Evolutionary conservation across 768 basidiomycete species (phyloP).

Genomic region (Leccinellum rugosiceps): DNA sequence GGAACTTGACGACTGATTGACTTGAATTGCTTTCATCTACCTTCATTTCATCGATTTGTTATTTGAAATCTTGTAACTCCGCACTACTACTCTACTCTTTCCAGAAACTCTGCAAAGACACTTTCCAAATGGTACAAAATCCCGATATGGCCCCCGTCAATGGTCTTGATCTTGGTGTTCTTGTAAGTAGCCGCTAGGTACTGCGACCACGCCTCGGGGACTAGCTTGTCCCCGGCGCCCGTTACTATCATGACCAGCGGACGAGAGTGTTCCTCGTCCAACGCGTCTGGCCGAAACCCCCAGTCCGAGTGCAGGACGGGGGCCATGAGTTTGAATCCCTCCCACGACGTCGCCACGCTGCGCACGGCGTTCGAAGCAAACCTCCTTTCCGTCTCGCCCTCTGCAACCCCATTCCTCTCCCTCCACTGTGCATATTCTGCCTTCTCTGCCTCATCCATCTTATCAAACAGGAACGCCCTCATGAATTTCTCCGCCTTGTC

Average conservation of each 20-base stretch:
- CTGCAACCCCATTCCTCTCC: slow-evolving; percentile 36
- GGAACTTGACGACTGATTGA: slow-evolving; percentile 56
- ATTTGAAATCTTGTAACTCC: slow-evolving; percentile 17
- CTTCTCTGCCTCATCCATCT: slow-evolving; percentile 38
- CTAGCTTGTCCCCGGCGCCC: slow-evolving; percentile 40
- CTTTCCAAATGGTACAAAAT: slow-evolving; percentile 44
- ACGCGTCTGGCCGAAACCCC: slow-evolving; percentile 41
- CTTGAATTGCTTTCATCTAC: slow-evolving; percentile 29
- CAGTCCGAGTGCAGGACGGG: slow-evolving; percentile 48
- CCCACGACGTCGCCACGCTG: slow-evolving; percentile 51
- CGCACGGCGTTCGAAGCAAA: slow-evolving; percentile 41
- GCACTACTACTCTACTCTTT: slow-evolving; percentile 9
- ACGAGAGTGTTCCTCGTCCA: slow-evolving; percentile 44
- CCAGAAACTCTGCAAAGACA: slow-evolving; percentile 39
- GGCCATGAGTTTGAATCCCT: slow-evolving; percentile 45
- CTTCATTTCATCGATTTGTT: slow-evolving; percentile 24
- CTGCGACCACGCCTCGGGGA: slow-evolving; percentile 41
- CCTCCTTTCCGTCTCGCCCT: slow-evolving; percentile 41
- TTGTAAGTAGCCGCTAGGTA: slow-evolving; percentile 49
- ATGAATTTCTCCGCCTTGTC: slow-evolving; percentile 43
- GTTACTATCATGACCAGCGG: slow-evolving; percentile 46
- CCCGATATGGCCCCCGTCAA: slow-evolving; percentile 51
- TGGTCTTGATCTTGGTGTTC: slow-evolving; percentile 38
- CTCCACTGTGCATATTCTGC: slow-evolving; percentile 39
- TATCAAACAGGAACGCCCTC: slow-evolving; percentile 36